Base-by-base conservation (phyloP, 768 basidiomycete species). In the Stropharia rugosoannulata region DNA sequence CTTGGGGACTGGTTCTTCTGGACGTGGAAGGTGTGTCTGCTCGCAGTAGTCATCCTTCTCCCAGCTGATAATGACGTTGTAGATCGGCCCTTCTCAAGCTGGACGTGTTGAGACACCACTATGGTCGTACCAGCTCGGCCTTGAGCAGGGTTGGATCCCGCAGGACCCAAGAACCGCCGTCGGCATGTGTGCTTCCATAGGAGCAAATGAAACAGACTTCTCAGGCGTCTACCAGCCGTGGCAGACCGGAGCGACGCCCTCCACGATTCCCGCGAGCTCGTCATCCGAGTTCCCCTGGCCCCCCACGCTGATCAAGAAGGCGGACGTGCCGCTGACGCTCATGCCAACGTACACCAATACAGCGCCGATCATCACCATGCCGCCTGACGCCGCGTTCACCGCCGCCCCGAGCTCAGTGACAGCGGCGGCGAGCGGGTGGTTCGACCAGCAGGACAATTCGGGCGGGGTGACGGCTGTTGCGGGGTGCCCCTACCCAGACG, bases 121-220 rank as follows among this genome's bases (percentile, higher is more conserved):
- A 22, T 78, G 76, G 76, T 74, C 74, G 1, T 78, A 78, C 58
- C 68, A 74, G 52, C 70, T 77, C 0, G 73, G 75, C 3, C 75
- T 93, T 51, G 71, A 83, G 59, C 73, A 86, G 29, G 93, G 91
- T 27, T 93, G 88, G 85, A 83, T 93, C 38, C 90, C 92, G 6
- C 66, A 68, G 1, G 88, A 94, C 67, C 91, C 91, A 15, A 76
- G 90, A 41, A 69, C 62, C 5, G 80, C 84, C 5, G 43, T 73
- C 35, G 91, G 91, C 18, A 76, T 79, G 48, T 93, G 92, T 64
- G 73, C 64, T 18, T 71, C 78, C 2, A 69, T 88, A 11, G 82
- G 80, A 18, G 70, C 72, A 25, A 45, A 29, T 13, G 27, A 38
- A 11, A 22, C 49, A 29, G 56, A 47, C 48, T 70, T 61, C 51